Evolutionary conservation across 371 early-diverging fungal genomes (phyloP).

Genomic region (Dinochytrium kinnereticum): DNA sequence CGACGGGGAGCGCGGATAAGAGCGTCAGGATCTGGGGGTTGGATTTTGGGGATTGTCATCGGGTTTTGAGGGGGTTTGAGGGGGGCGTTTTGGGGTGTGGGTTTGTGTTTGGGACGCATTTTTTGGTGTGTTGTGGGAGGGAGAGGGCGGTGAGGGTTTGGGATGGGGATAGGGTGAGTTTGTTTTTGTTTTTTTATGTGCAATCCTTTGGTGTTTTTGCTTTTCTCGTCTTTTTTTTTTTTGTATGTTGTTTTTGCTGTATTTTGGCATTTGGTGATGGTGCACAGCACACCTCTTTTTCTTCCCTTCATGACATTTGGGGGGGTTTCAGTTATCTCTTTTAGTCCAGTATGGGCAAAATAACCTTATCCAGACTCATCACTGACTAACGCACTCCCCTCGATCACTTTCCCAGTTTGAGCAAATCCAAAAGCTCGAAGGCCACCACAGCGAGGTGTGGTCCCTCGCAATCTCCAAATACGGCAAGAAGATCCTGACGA

Average conservation of each 20-base stretch:
- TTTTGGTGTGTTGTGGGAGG: conserved; percentile 88
- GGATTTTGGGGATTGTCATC: conserved; percentile 98
- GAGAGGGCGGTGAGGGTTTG: conserved; percentile 93
- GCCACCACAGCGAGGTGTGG: conserved; percentile 94
- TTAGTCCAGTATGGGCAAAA: too few relatives aligned
- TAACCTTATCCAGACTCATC: too few relatives aligned
- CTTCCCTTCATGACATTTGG: too few relatives aligned
- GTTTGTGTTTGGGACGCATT: conserved; percentile 93
- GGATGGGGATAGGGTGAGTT: conserved; percentile 88
- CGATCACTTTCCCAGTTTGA: conserved; percentile 79
- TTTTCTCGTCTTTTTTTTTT: conserved; percentile 14
- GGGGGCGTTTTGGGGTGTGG: conserved; percentile 86
- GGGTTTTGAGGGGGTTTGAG: conserved; percentile 90
- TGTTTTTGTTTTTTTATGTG: background rate
- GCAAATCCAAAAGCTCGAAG: conserved; percentile 88
- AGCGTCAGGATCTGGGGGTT: conserved; percentile 97
- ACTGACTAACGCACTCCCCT: background rate
- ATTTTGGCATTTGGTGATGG: background rate
- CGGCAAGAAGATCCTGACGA: conserved; percentile 84
- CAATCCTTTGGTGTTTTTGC: conserved; percentile 10
- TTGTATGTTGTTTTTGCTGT: background rate
- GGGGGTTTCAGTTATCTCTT: too few relatives aligned
- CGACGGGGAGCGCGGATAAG: conserved; percentile 94
- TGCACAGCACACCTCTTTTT: too few relatives aligned
- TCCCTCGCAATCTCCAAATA: conserved; percentile 84